Percentiles rank a stretch among this genome's conserved stretches.
Evolutionary conservation across 768 basidiomycete genomes (phyloP).

Genomic region (Podaxis mareebaensis): DNA sequence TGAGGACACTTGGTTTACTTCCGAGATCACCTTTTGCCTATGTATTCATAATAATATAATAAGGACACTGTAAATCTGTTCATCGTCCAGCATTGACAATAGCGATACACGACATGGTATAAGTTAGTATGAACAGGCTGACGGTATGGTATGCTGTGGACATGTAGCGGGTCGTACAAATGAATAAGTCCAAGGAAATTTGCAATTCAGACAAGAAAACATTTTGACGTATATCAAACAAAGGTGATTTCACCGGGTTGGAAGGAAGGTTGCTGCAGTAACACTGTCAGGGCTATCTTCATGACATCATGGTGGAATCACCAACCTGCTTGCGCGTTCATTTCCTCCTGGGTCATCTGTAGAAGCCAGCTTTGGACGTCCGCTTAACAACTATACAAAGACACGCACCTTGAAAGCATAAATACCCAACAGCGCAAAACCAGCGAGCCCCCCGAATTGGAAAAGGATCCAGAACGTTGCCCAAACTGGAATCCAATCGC

Average conservation of each 20-base stretch:
- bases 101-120: slow-evolving; percentile 4
- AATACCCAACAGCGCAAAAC: slow-evolving; percentile 81
- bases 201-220: neutral
- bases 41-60: slow-evolving; percentile 15
- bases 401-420: slow-evolving; percentile 74
- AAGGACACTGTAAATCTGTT: slow-evolving; percentile 1
- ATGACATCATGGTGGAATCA: slow-evolving; percentile 11
- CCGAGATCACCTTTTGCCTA: neutral
- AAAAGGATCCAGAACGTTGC: slow-evolving; percentile 84
- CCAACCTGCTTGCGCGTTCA: slow-evolving; percentile 73
- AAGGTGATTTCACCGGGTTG: slow-evolving; percentile 41
- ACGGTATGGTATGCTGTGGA: neutral
- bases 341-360: slow-evolving; percentile 55
- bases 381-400: neutral
- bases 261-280: slow-evolving; percentile 56
- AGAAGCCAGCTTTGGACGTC: slow-evolving; percentile 11
- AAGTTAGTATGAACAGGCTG: slow-evolving; percentile 1
- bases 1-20: neutral
- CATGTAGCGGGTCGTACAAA: neutral
- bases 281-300: slow-evolving; percentile 3
- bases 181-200: neutral
- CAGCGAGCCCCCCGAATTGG: slow-evolving; percentile 69
- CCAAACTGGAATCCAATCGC: slow-evolving; percentile 58
- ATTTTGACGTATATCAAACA: neutral
- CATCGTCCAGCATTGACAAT: neutral